Conservation (phyloP, 75 land plant genomes). For the Sequoiadendron giganteum region DNA sequence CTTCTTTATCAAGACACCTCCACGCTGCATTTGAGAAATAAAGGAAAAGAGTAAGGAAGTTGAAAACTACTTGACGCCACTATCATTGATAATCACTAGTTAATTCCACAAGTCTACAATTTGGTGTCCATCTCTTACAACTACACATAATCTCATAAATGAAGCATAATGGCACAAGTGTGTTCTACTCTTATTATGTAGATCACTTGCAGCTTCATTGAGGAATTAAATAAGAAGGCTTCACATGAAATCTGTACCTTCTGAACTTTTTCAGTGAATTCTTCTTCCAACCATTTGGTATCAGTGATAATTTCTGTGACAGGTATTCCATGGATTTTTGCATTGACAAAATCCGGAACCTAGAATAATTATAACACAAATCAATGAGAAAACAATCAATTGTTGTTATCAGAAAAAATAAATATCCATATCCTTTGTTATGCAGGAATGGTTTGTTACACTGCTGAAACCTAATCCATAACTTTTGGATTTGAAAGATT, state of each 20-base stretch:
- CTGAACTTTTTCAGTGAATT: slow-evolving; percentile 88
- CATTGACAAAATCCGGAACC: slow-evolving; percentile 98
- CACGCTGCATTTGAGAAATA: slow-evolving; percentile 52
- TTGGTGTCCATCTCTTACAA: background rate
- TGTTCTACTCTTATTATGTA: background rate
- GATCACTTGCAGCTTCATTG: background rate
- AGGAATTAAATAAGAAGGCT: background rate
- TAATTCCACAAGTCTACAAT: background rate
- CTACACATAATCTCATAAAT: background rate
- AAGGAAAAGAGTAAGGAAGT: background rate
- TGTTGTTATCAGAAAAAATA: background rate
- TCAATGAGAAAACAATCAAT: background rate
- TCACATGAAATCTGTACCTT: slow-evolving; percentile 40
- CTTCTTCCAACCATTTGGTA: slow-evolving; percentile 81
- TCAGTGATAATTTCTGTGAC: slow-evolving; percentile 93
- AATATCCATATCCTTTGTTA: background rate
- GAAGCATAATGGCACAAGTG: background rate
- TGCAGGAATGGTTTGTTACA: background rate
- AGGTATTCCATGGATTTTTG: slow-evolving; percentile 74
- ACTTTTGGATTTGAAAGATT: background rate
- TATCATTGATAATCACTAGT: background rate
- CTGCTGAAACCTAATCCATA: background rate
- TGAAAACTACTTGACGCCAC: background rate
- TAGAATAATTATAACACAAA: slow-evolving; percentile 13
- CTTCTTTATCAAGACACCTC: slow-evolving; percentile 89